Conservation (phyloP, 495 filamentous ascomycete species). For the Pyrenula massariospora region DNA sequence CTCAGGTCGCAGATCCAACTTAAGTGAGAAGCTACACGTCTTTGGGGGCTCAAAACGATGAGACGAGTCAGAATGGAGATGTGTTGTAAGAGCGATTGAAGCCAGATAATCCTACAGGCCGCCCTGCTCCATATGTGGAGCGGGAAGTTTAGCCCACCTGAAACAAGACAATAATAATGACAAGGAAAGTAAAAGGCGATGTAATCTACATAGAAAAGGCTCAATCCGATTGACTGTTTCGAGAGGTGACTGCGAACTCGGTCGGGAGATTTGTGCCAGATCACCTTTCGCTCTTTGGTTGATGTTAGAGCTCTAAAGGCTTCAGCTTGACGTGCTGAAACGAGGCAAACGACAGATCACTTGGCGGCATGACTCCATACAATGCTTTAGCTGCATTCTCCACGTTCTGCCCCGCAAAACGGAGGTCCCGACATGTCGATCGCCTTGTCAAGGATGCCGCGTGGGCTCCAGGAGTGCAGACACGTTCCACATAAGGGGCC, state of each 20-base stretch:
- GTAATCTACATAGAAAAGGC: too few species aligned
- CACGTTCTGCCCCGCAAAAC: neutral
- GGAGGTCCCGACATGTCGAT: neutral
- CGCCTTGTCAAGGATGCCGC: neutral
- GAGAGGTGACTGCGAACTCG: neutral
- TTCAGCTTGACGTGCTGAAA: neutral
- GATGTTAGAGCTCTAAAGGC: neutral
- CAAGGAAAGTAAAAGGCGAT: too few species aligned
- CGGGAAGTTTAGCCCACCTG: neutral
- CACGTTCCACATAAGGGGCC: too few species aligned
- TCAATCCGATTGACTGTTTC: neutral
- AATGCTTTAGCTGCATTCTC: neutral
- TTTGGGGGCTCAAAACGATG: neutral
- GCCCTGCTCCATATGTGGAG: neutral
- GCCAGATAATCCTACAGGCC: too few species aligned
- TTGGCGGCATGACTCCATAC: neutral
- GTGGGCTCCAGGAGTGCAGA: too few species aligned
- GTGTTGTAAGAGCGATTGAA: neutral
- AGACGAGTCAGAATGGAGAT: neutral
- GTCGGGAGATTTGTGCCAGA: neutral
- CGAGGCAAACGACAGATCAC: neutral
- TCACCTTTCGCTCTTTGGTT: neutral
- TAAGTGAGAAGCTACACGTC: neutral
- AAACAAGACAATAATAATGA: too few species aligned
- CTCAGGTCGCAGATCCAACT: constrained; percentile 6